Percentiles rank a stretch among this genome's conserved stretches.
These are phyloP conservation scores for Taphrina communis DNA, from an alignment of 1,139 yeast genomes.

Conservation along the genomic window DNA sequence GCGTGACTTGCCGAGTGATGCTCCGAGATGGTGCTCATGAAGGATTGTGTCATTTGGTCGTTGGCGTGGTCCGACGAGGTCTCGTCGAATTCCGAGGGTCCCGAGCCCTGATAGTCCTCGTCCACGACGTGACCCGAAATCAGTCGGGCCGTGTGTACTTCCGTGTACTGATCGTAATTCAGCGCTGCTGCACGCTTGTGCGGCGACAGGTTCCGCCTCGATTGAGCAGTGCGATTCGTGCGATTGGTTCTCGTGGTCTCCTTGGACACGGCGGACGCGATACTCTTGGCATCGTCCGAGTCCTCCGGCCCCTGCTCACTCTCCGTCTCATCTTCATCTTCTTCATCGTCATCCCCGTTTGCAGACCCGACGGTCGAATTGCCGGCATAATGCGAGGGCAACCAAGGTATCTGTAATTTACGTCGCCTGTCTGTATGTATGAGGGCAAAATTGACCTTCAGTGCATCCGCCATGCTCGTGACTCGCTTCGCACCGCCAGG, in stretches of 20 bases:
- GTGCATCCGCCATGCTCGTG: conserved; percentile 92
- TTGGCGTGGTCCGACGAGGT: conserved; percentile 46
- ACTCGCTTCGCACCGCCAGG: conserved; percentile 98
- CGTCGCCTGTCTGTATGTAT: conserved; percentile 97
- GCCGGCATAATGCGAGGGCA: conserved; percentile 45
- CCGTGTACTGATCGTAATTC: conserved; percentile 31
- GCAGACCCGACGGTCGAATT: conserved; percentile 42
- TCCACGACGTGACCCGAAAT: conserved; percentile 97
- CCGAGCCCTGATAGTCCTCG: conserved; percentile 63
- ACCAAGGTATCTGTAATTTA: conserved; percentile 63
- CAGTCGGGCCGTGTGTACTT: conserved; percentile 92
- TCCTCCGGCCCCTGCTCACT: conserved; percentile 52
- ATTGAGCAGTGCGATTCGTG: conserved; percentile 32
- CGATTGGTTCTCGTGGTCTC: conserved; percentile 29
- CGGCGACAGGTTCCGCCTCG: conserved; percentile 35
- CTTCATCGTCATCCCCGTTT: conserved; percentile 43
- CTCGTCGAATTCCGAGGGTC: conserved; percentile 42
- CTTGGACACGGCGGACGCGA: conserved; percentile 21
- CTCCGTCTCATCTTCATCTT: conserved; percentile 43
- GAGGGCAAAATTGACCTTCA: conserved; percentile 97
- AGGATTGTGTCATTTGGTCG: conserved; percentile 41
- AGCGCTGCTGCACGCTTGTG: conserved; percentile 23
- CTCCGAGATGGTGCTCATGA: conserved; percentile 33
- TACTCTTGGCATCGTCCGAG: conserved; percentile 56
- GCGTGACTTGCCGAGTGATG: conserved; percentile 29